phyloP scores from a whole-genome alignment of 176 grass and related monocot genomes.

The Oryza longistaminata region DNA sequence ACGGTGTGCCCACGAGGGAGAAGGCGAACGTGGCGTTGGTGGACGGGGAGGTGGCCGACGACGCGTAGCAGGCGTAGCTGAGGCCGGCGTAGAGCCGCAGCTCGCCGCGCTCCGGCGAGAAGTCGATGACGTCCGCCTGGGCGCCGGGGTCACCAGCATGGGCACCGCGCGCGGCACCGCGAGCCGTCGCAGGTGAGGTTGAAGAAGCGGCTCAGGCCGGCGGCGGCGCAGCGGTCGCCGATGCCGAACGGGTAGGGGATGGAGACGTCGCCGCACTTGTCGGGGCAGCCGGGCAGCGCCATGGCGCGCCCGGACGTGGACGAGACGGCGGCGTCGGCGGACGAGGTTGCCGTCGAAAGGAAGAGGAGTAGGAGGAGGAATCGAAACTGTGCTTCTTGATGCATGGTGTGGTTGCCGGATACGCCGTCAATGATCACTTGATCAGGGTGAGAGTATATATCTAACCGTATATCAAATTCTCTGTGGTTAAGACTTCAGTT shows the following conservation, averaged over 20 bases:
- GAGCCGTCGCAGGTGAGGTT: neutral
- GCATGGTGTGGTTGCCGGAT: neutral
- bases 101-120: neutral
- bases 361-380: neutral
- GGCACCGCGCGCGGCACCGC: neutral
- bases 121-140: neutral
- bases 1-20: neutral
- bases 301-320: neutral
- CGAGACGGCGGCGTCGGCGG: neutral
- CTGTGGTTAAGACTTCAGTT: too few species aligned
- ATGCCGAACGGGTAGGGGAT: slow-evolving; percentile 61
- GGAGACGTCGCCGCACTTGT: slow-evolving; percentile 44
- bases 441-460: too few species aligned
- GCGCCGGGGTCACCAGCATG: neutral
- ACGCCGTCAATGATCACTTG: too few species aligned
- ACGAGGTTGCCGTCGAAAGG: neutral
- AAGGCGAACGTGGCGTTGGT: neutral
- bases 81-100: neutral
- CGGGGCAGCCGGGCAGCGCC: slow-evolving; percentile 32
- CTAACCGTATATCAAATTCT: too few species aligned
- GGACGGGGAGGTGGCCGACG: neutral
- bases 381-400: neutral
- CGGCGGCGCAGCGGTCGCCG: neutral
- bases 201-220: neutral
- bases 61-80: neutral